Evolutionary conservation across 192 early-diverging fungal genomes (phyloP).

Genomic region (Backusella mclennaniae): DNA sequence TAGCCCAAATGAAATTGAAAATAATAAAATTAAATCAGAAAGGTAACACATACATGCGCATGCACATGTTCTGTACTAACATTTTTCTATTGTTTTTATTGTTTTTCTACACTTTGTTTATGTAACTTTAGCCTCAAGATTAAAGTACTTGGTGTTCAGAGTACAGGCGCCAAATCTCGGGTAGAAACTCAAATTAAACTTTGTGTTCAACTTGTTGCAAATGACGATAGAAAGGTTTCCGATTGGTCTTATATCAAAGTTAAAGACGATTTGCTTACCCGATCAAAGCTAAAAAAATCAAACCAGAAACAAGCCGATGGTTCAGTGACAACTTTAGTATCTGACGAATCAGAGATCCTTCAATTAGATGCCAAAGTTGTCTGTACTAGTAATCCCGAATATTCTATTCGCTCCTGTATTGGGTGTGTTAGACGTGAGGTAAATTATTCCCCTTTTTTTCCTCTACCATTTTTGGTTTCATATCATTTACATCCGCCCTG

Average conservation of each 20-base stretch:
- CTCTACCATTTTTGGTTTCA: not conserved
- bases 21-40: slow-evolving; percentile 3
- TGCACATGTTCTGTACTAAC: not conserved
- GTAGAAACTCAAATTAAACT: slow-evolving; percentile 96
- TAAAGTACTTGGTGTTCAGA: slow-evolving; percentile 43
- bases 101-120: not conserved
- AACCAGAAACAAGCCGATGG: slow-evolving; percentile 28
- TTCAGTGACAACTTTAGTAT: slow-evolving; percentile 1
- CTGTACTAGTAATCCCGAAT: slow-evolving; percentile 81
- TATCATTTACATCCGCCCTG: slow-evolving; percentile 2
- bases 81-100: not conserved
- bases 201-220: slow-evolving; percentile 76
- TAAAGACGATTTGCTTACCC: slow-evolving; percentile 81
- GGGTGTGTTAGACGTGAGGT: slow-evolving; percentile 82
- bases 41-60: slow-evolving; percentile 8
- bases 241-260: slow-evolving; percentile 84
- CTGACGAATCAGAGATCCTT: slow-evolving; percentile 48
- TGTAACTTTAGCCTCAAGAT: slow-evolving; percentile 10
- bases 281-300: slow-evolving; percentile 7
- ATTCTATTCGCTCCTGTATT: slow-evolving; percentile 73
- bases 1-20: not conserved
- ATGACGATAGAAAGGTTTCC: slow-evolving; percentile 67
- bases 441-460: not conserved
- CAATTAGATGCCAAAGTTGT: slow-evolving; percentile 81
- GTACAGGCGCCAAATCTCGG: slow-evolving; percentile 72